phyloP scores from a whole-genome alignment of 2,329 filamentous ascomycete genomes.

The Aspergillus sp. region DNA sequence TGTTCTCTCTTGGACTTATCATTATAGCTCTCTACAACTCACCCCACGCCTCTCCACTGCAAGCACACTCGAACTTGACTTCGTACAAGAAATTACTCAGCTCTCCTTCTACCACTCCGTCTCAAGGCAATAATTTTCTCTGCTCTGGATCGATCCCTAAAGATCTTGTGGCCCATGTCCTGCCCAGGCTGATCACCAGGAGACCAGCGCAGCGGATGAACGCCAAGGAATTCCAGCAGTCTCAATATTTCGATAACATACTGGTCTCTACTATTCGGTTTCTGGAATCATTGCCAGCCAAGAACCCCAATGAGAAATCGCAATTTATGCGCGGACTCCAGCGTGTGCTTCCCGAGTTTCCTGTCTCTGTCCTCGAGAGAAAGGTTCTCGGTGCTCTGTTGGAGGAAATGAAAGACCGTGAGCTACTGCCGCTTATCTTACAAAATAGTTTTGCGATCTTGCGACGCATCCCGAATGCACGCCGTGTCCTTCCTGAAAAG shows the following conservation, averaged over 20 bases:
- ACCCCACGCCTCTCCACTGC: slow-evolving; percentile 84
- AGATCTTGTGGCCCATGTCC: slow-evolving; percentile 70
- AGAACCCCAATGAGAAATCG: slow-evolving; percentile 85
- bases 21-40: slow-evolving; percentile 91
- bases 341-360: slow-evolving; percentile 87
- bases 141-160: slow-evolving; percentile 75
- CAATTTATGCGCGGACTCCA: slow-evolving; percentile 87
- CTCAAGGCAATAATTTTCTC: slow-evolving; percentile 78
- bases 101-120: slow-evolving; percentile 75
- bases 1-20: slow-evolving; percentile 89
- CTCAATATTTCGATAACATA: slow-evolving; percentile 95
- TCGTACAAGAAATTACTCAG: slow-evolving; percentile 83
- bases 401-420: slow-evolving; percentile 90
- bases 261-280: slow-evolving; percentile 96
- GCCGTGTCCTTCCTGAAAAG: slow-evolving; percentile 77
- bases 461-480: slow-evolving; percentile 71
- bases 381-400: slow-evolving; percentile 86
- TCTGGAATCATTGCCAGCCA: slow-evolving; percentile 84
- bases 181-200: slow-evolving; percentile 83
- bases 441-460: slow-evolving; percentile 93
- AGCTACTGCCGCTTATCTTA: slow-evolving; percentile 78
- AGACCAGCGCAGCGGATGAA: slow-evolving; percentile 83
- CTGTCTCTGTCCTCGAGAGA: slow-evolving; percentile 88
- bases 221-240: slow-evolving; percentile 89
- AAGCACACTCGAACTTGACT: slow-evolving; percentile 75